Conservation (phyloP, 2,329 filamentous ascomycete species). For the Colletotrichum lupini region DNA sequence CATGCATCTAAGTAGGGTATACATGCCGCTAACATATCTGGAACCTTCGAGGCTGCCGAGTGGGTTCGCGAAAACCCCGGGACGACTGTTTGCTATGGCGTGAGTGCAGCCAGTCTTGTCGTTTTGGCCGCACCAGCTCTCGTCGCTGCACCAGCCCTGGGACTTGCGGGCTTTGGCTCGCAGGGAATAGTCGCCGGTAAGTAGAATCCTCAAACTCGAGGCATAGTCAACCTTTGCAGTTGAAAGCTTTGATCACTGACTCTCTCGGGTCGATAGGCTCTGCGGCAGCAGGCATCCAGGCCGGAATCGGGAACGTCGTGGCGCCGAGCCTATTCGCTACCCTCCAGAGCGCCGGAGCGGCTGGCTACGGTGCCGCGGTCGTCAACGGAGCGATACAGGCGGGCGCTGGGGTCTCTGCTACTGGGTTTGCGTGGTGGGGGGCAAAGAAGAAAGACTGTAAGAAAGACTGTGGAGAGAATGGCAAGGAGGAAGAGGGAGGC, state of each 20-base stretch:
- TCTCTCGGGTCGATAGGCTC: not conserved
- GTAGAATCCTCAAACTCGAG: not conserved
- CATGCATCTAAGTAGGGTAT: fast-evolving
- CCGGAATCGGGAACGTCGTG: slow-evolving; percentile 1
- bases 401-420: not conserved
- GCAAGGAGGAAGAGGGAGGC: not conserved
- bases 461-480: not conserved
- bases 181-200: not conserved
- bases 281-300: not conserved
- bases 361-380: not conserved
- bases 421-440: not conserved
- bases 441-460: not conserved
- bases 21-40: not conserved
- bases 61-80: not conserved
- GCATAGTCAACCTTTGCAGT: too few species aligned
- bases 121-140: not conserved
- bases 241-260: not conserved
- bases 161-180: not conserved
- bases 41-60: not conserved
- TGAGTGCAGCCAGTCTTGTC: not conserved
- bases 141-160: not conserved
- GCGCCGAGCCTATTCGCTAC: not conserved
- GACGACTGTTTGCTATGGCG: not conserved
- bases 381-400: not conserved
- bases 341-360: not conserved